Conservation (phyloP, 177 flowering plant genomes). For the Tripterygium wilfordii region DNA sequence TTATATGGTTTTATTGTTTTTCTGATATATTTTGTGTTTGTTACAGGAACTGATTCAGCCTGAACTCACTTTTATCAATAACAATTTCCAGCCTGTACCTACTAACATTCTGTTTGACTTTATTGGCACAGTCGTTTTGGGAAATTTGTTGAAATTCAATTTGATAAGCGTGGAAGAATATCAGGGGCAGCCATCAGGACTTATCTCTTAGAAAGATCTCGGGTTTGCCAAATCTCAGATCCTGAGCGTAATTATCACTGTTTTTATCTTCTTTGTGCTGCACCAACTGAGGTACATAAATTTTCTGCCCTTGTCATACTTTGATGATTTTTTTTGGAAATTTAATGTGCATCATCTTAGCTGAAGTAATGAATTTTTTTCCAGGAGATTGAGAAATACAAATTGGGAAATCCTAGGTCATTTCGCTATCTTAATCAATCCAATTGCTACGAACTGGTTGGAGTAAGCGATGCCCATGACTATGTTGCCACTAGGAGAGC, state of each 20-base stretch:
- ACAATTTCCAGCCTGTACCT: neutral
- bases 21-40: neutral
- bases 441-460: conserved; percentile 71
- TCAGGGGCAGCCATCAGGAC: conserved; percentile 95
- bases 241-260: conserved; percentile 93
- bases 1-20: too few relatives aligned
- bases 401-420: conserved; percentile 73
- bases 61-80: neutral
- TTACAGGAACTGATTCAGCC: neutral
- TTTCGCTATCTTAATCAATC: conserved; percentile 90
- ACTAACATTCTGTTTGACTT: conserved; percentile 9
- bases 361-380: conserved; percentile 7
- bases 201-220: conserved; percentile 88
- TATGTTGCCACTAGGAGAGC: conserved; percentile 84
- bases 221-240: conserved; percentile 91
- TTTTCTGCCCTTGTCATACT: neutral
- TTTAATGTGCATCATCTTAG: neutral
- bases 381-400: conserved; percentile 76
- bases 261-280: conserved; percentile 89
- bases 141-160: conserved; percentile 90
- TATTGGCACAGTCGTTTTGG: conserved; percentile 74
- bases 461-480: conserved; percentile 65
- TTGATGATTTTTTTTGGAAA: neutral
- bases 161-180: conserved; percentile 76
- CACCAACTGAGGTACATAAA: conserved; percentile 62